Evolutionary conservation across 768 basidiomycete genomes (phyloP).

Genomic region (Macrocybe gigantea): DNA sequence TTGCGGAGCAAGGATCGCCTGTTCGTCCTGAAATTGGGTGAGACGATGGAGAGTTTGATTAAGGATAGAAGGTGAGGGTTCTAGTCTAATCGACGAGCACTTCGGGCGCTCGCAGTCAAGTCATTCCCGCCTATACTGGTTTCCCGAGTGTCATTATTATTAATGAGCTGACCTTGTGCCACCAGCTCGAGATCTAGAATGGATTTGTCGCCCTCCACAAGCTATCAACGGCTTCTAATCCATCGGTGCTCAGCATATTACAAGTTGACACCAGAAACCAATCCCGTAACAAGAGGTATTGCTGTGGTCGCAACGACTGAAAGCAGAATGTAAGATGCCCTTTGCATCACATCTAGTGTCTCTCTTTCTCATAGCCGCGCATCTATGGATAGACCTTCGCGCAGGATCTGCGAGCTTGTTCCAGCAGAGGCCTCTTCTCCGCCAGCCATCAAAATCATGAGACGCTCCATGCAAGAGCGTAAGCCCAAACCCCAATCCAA

Average conservation of each 20-base stretch:
- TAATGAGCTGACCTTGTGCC: constrained; percentile 16
- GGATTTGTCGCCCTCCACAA: constrained; percentile 63
- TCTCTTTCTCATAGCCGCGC: constrained; percentile 6
- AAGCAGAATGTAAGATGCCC: constrained; percentile 64
- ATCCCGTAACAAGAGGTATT: constrained; percentile 59
- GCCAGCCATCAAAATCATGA: constrained; percentile 89
- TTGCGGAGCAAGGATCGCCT: constrained; percentile 84
- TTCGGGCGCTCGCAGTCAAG: background rate
- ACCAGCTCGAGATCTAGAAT: constrained; percentile 43
- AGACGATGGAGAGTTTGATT: constrained; percentile 78
- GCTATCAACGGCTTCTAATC: constrained; percentile 82
- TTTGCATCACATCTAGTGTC: constrained; percentile 3
- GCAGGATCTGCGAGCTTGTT: constrained; percentile 71
- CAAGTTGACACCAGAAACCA: constrained; percentile 65
- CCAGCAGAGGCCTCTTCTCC: constrained; percentile 64
- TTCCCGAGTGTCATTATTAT: background rate
- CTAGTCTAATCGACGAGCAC: background rate
- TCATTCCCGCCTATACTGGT: background rate
- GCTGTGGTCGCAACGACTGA: constrained; percentile 51
- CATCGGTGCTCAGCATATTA: constrained; percentile 85
- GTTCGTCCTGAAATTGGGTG: constrained; percentile 85
- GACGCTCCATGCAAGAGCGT: constrained; percentile 52
- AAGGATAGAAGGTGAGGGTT: constrained; percentile 61
- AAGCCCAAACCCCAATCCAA: constrained; percentile 59
- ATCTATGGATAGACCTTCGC: constrained; percentile 48